Evolutionary conservation across 176 grass and related monocot genomes (phyloP).

Genomic region (Avena insularis): DNA sequence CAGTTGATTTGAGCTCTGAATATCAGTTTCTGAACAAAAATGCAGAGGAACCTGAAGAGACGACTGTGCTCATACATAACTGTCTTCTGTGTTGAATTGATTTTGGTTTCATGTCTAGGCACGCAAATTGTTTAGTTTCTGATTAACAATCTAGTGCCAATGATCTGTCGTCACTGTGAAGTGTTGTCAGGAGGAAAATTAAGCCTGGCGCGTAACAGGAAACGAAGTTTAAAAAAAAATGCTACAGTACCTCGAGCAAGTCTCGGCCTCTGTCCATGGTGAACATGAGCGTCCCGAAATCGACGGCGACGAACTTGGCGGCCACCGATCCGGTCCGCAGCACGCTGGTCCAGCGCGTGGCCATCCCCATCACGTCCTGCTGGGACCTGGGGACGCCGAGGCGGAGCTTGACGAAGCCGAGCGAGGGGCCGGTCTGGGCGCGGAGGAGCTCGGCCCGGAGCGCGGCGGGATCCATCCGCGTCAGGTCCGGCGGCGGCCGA

Average conservation of each 20-base stretch:
- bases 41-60: neutral
- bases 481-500: slow-evolving; percentile 60
- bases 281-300: slow-evolving; percentile 91
- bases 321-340: slow-evolving; percentile 78
- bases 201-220: neutral
- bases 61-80: neutral
- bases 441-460: slow-evolving; percentile 81
- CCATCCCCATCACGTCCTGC: slow-evolving; percentile 65
- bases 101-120: too few species aligned
- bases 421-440: slow-evolving; percentile 64
- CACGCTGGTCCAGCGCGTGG: slow-evolving; percentile 86
- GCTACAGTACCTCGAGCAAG: slow-evolving; percentile 59
- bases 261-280: slow-evolving; percentile 78
- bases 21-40: neutral
- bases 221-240: neutral
- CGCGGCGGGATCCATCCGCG: slow-evolving; percentile 68
- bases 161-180: neutral
- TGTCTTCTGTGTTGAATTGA: too few species aligned
- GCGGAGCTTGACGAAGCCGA: slow-evolving; percentile 93
- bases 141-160: neutral
- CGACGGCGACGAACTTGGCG: slow-evolving; percentile 76
- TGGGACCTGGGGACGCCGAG: slow-evolving; percentile 55
- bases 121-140: neutral
- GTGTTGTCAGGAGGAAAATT: neutral
- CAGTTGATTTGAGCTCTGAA: neutral